Base-by-base conservation (phyloP, 495 filamentous ascomycete species). In the Penicillium goetzii region DNA sequence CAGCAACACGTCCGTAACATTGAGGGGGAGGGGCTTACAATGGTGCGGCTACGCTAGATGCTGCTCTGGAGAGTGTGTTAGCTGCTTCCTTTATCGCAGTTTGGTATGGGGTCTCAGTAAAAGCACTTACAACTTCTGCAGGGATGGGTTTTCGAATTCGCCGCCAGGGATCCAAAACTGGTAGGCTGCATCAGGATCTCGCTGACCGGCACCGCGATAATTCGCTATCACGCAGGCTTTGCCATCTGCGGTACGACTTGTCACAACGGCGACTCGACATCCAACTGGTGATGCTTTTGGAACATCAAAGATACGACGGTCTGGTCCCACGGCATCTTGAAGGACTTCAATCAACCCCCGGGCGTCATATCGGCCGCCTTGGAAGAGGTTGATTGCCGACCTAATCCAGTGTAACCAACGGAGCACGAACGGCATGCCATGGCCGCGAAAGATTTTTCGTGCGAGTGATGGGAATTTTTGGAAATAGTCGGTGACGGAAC, bases 1-100 rank as follows among this genome's bases (percentile, higher is more conserved):
- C n/a, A n/a, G n/a, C n/a, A n/a, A n/a, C n/a, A n/a, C n/a, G n/a
- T n/a, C n/a, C n/a, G n/a, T n/a, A n/a, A n/a, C n/a, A n/a, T n/a
- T n/a, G n/a, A n/a, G n/a, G 28, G 38, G 53, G n/a, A 47, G 33
- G 33, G 17, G n/a, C 61, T 65, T 62, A 73, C 65, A 61, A 60
- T 4, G 60, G 68, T 23, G 70, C 68, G 8, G 70, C 70, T 28
- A 69, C 63, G 47, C 68, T 65, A 28, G 62, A 72, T 28, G 50
- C 14, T 17, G 60, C 64, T 11, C 66, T 66, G 40, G 45, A 40
- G 41, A 34, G 28, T 36, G 40, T 58, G 23, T 47, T 17, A 58
- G 40, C 40, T n/a, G 40, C 40, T 43, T 19, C 14, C n/a, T 34
- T 33, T 56, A 21, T 56, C 8, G 33, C 33, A 36, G 33, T 2